phyloP scores from a whole-genome alignment of 345 rosid species.

The Eucalyptus guilfoylei region DNA sequence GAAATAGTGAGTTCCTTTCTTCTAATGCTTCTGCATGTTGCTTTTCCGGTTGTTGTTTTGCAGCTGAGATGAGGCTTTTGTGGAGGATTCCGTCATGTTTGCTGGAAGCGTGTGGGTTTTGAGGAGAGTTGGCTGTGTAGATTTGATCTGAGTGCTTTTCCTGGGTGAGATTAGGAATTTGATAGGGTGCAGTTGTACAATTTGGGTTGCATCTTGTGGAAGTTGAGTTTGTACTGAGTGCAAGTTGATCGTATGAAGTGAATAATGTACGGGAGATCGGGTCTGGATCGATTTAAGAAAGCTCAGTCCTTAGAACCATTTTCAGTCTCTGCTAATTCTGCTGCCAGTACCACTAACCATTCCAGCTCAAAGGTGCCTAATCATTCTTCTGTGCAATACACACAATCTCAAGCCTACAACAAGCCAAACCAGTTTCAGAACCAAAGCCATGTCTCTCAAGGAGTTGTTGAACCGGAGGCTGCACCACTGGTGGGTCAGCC shows the following conservation, averaged over 20 bases:
- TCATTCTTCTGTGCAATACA: conserved; percentile 6
- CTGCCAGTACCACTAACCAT: conserved; percentile 13
- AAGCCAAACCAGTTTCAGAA: conserved; percentile 5
- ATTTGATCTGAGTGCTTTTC: neutral
- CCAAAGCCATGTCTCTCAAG: conserved; percentile 12
- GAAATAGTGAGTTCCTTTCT: neutral
- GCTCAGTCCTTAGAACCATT: conserved; percentile 89
- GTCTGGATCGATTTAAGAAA: conserved; percentile 84
- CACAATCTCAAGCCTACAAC: conserved; percentile 5
- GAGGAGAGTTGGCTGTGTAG: neutral
- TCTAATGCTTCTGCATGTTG: neutral
- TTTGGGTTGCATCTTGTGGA: neutral
- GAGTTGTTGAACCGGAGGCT: conserved; percentile 18
- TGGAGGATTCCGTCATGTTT: neutral
- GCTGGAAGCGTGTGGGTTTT: neutral
- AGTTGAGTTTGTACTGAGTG: neutral
- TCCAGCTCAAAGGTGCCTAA: conserved; percentile 3
- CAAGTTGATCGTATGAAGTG: neutral
- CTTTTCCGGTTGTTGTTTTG: neutral
- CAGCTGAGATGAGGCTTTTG: neutral
- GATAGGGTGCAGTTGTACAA: neutral
- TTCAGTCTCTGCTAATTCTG: conserved; percentile 46
- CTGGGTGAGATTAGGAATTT: neutral
- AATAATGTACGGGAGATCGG: conserved; percentile 85
- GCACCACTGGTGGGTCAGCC: conserved; percentile 28